Evolutionary conservation across 495 filamentous ascomycete species (phyloP), one percentile per base, ranked within the genome.

Genomic region (Parathielavia hyrcaniae): DNA sequence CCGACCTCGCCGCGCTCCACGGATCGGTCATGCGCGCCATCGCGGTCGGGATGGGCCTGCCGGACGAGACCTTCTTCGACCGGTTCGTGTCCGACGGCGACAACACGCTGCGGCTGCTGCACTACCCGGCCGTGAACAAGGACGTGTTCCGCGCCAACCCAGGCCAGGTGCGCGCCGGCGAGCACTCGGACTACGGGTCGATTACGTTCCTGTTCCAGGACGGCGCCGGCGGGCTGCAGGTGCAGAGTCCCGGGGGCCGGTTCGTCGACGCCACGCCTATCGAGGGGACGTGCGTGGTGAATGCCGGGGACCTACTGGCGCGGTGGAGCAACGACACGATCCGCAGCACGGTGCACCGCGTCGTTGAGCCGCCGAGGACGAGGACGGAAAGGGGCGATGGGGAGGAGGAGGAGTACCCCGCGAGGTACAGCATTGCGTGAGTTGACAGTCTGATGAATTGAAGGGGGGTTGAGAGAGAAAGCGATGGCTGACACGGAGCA

Each of bases 131-230:
- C 9, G 86, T 91, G 2, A 64, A 68, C 26, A 83, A 81, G 53
- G 75, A 82, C 9, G 80, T 89, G 6, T 96, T 97, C 68, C 66
- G 72, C 61, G 72, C 81, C 52, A 88, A 90, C 56, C 83, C 83
- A 23, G 78, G 77, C 13, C 87, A 91, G 68, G 88, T 97, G 4
- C 75, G 92, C 3, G 90, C 91, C 0, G 92, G 90, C 0, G 87
- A 84, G 35, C 92, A 97, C 66, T 88, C 84, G 17, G 92, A 97
- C 64, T 96, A 96, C 64, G 92, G 91, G 3, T 88, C 83, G 0
- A 81, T 96, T 60, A 96, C 92, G 1, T 72, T 96, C 35, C 79
- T 97, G 17, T 97, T 97, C 73, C 92, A 97, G 69, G 92, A 96
- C 73, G 62, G 74, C 39, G 73, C 82, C 23, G 92, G 92, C 1